Evolutionary conservation across 805 yeast species (phyloP).

Genomic region (Saccharomyces eubayanus): DNA sequence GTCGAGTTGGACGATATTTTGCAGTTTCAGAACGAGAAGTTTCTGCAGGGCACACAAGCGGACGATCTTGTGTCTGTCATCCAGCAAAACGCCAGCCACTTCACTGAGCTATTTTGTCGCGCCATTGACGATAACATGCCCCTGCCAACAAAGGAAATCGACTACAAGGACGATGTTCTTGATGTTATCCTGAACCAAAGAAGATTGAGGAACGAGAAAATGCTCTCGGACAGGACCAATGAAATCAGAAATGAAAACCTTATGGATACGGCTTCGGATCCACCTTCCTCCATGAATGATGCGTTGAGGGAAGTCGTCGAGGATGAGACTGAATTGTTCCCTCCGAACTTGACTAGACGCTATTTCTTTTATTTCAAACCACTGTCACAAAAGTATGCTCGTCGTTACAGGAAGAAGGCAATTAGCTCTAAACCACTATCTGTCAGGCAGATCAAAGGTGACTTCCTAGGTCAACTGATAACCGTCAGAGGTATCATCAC

Average conservation of each 20-base stretch:
- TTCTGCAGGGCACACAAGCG: conserved; percentile 18
- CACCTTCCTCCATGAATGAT: conserved; percentile 20
- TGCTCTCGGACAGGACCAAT: conserved; percentile 57
- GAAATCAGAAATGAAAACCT: conserved; percentile 42
- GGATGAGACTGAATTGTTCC: conserved; percentile 55
- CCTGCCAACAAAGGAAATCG: conserved; percentile 64
- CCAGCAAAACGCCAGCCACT: conserved; percentile 67
- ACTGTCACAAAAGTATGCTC: conserved; percentile 36
- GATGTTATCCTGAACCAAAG: conserved; percentile 92
- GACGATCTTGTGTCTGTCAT: conserved; percentile 35
- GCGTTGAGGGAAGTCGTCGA: conserved; percentile 30
- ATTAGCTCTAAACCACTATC: conserved; percentile 50
- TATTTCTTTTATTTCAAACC: conserved; percentile 86
- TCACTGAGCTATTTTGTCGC: conserved; percentile 64
- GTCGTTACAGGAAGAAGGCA: conserved; percentile 22
- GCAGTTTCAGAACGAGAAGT: conserved; percentile 48
- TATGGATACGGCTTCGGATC: conserved; percentile 19
- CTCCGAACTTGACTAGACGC: conserved; percentile 78
- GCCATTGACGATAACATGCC: conserved; percentile 82
- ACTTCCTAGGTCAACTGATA: conserved; percentile 73
- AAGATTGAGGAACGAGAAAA: conserved; percentile 67
- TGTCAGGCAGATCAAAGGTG: conserved; percentile 84
- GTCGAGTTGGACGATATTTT: conserved; percentile 82
- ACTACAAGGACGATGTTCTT: conserved; percentile 79
- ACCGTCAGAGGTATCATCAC: conserved; percentile 93